These are phyloP conservation scores for Pholiota conissans DNA, from an alignment of 768 basidiomycete genomes.

Conservation along the genomic window DNA sequence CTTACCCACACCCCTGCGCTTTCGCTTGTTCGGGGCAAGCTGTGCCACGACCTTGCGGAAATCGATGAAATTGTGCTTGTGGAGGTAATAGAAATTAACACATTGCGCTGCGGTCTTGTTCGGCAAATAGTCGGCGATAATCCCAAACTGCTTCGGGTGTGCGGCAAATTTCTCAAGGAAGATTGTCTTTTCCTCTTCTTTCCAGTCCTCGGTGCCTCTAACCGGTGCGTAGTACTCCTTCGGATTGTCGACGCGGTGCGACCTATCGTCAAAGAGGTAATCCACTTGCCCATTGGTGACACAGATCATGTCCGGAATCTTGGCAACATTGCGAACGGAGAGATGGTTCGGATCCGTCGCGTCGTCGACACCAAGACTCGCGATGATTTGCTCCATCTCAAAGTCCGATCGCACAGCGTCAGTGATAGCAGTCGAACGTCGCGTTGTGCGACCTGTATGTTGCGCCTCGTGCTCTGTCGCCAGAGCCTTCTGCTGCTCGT, in stretches of 20 bases:
- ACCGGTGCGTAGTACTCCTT: conserved; percentile 71
- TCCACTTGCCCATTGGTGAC: conserved; percentile 62
- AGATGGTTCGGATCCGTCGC: conserved; percentile 90
- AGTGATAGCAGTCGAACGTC: conserved; percentile 74
- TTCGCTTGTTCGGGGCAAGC: conserved; percentile 66
- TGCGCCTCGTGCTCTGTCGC: conserved; percentile 41
- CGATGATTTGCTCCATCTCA: conserved; percentile 97
- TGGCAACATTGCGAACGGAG: conserved; percentile 82
- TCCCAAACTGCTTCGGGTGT: conserved; percentile 94
- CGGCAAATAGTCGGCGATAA: conserved; percentile 76
- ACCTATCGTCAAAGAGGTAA: conserved; percentile 81
- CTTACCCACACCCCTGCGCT: conserved; percentile 61
- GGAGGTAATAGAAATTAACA: conserved; percentile 91
- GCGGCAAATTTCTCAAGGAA: conserved; percentile 83
- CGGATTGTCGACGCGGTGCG: conserved; percentile 76
- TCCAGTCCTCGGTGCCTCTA: conserved; percentile 85
- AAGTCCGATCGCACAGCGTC: conserved; percentile 93
- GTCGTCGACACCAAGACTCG: conserved; percentile 90
- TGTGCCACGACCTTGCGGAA: conserved; percentile 76
- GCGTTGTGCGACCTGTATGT: conserved; percentile 60
- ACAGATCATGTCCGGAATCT: conserved; percentile 88
- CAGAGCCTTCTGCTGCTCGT: conserved; percentile 50
- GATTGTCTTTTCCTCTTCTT: conserved; percentile 74
- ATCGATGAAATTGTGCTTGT: conserved; percentile 87
- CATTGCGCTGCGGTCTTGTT: conserved; percentile 89